Conservation (phyloP, 768 basidiomycete species). For the Macrolepiota albuminosa region DNA sequence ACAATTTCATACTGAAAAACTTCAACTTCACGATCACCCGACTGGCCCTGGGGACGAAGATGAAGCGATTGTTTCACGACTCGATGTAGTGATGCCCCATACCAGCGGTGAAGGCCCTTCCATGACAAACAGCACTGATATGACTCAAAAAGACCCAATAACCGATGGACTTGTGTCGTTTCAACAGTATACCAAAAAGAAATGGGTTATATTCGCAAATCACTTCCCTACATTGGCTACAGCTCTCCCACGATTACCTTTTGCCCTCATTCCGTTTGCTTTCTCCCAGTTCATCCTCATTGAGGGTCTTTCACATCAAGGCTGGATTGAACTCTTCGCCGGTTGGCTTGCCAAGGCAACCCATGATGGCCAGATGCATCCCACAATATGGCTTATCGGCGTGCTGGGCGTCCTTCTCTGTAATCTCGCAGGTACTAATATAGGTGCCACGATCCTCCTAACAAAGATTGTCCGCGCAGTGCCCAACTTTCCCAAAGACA, state of each 20-base stretch:
- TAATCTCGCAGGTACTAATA: slow-evolving; percentile 22
- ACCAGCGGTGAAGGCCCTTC: slow-evolving; percentile 16
- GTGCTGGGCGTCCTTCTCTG: slow-evolving; percentile 21
- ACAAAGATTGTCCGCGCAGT: slow-evolving; percentile 69
- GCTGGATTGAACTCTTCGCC: slow-evolving; percentile 93
- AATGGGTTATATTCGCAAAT: slow-evolving; percentile 17
- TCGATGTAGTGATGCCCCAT: slow-evolving; percentile 25
- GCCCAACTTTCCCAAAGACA: slow-evolving; percentile 31
- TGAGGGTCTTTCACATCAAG: slow-evolving; percentile 73
- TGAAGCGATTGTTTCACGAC: slow-evolving; percentile 22
- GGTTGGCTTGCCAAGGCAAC: slow-evolving; percentile 20
- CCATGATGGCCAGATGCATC: slow-evolving; percentile 13
- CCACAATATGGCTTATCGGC: slow-evolving; percentile 20
- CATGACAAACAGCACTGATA: slow-evolving; percentile 5
- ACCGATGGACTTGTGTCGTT: not conserved
- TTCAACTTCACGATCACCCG: not conserved
- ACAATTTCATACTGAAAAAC: not conserved
- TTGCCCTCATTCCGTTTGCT: slow-evolving; percentile 85
- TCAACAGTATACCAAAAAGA: slow-evolving; percentile 9
- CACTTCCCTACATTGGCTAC: slow-evolving; percentile 73
- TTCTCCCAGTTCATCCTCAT: slow-evolving; percentile 96
- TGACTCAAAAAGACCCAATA: slow-evolving; percentile 5
- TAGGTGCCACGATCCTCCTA: slow-evolving; percentile 56
- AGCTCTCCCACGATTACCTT: slow-evolving; percentile 66
- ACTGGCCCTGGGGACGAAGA: slow-evolving; percentile 17